Conservation (phyloP, 306 rosid species). For the Lathyrus oleraceus region DNA sequence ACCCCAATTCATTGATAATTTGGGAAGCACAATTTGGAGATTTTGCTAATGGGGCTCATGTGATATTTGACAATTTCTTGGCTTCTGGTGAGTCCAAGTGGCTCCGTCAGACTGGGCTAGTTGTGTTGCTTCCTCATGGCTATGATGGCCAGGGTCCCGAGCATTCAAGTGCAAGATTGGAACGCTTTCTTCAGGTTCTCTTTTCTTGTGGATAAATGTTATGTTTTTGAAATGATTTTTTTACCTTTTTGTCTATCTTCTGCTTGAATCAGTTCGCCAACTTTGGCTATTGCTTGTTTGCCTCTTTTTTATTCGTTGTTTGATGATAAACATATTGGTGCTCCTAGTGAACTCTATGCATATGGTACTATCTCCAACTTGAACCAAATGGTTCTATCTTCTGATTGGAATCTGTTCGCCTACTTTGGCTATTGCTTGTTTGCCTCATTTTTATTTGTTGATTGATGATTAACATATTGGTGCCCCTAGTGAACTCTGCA, state of each 20-base stretch:
- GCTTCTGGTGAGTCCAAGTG: constrained; percentile 95
- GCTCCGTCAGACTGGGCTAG: constrained; percentile 97
- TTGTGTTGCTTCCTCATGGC: constrained; percentile 93
- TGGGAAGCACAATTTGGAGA: constrained; percentile 99
- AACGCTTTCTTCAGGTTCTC: constrained; percentile 91
- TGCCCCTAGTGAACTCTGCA: constrained; percentile 1
- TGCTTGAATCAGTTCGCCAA: constrained; percentile 12
- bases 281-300: constrained; percentile 22
- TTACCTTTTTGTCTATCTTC: neutral
- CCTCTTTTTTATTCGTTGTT: constrained; percentile 17
- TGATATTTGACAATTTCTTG: constrained; percentile 90
- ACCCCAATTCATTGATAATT: constrained; percentile 85
- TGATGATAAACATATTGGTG: constrained; percentile 21
- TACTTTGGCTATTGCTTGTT: no score
- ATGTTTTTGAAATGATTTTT: constrained; percentile 19
- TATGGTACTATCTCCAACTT: constrained; percentile 11
- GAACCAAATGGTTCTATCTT: constrained; percentile 1
- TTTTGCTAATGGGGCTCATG: constrained; percentile 96
- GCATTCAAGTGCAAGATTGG: constrained; percentile 90
- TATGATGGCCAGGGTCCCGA: constrained; percentile 99
- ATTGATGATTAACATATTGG: constrained; percentile 26
- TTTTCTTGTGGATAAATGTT: constrained; percentile 33
- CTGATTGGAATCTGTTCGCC: no score
- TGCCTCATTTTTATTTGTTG: constrained; percentile 13
- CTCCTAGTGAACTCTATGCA: constrained; percentile 3